Percentiles rank a stretch among this genome's conserved stretches.
phyloP scores from a whole-genome alignment of 805 yeast genomes.

The Clavispora santaluciae region DNA sequence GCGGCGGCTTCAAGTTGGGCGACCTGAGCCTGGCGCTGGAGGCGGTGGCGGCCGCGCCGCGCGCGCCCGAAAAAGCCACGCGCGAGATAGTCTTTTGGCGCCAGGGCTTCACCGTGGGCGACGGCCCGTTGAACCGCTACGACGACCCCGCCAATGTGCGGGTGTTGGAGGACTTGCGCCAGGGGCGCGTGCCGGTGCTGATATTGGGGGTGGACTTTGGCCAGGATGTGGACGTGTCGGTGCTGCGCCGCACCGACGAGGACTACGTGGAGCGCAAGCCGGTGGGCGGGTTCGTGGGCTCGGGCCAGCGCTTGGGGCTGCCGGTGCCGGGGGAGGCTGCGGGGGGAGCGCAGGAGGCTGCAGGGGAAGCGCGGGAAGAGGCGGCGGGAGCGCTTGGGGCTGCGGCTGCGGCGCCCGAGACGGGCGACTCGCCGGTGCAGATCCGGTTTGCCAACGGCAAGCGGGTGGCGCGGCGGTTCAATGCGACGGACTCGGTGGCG shows the following conservation, averaged over 20 bases:
- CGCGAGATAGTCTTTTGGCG: constrained; percentile 93
- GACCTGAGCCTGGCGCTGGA: constrained; percentile 39
- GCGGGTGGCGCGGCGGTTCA: constrained; percentile 58
- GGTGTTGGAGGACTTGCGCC: constrained; percentile 72
- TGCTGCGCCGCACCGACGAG: constrained; percentile 76
- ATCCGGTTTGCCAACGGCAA: constrained; percentile 81
- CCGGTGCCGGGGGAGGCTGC: constrained; percentile 72
- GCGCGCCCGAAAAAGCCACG: constrained; percentile 46
- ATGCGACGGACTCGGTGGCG: constrained; percentile 60
- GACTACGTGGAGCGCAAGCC: constrained; percentile 61
- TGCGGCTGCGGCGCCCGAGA: constrained; percentile 14
- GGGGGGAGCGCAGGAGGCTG: no score
- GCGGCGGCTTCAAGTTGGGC: constrained; percentile 52
- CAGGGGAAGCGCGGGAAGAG: constrained; percentile 10
- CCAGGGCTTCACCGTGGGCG: constrained; percentile 94
- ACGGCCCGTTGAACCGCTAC: constrained; percentile 78
- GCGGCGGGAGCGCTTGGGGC: constrained; percentile 13
- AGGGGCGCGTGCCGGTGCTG: constrained; percentile 87
- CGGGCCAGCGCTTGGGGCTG: constrained; percentile 83
- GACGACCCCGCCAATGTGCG: constrained; percentile 88
- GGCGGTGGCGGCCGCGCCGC: constrained; percentile 15
- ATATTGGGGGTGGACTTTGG: constrained; percentile 79
- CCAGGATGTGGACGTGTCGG: constrained; percentile 89
- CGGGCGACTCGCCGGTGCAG: constrained; percentile 74
- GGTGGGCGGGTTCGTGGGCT: constrained; percentile 68